These are phyloP conservation scores for Calonectria pseudoturangicola DNA, from an alignment of 2,329 filamentous ascomycete genomes.

Conservation along the genomic window DNA sequence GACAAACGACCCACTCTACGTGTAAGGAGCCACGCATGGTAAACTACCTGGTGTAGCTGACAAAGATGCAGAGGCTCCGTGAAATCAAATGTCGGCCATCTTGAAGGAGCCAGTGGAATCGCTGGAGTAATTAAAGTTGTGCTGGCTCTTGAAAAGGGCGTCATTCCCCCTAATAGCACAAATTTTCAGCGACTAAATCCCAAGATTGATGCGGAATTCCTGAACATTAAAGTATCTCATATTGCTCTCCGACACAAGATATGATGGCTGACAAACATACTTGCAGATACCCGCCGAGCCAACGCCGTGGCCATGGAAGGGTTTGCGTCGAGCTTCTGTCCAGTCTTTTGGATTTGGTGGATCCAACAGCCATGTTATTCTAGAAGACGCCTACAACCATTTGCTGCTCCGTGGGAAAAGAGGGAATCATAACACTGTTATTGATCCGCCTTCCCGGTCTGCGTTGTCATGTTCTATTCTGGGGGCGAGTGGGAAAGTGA, in stretches of 20 bases:
- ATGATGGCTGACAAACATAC: not conserved
- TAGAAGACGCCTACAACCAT: constrained; percentile 13
- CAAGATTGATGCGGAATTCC: constrained; percentile 19
- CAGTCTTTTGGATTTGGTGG: constrained; percentile 19
- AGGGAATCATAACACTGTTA: constrained; percentile 7
- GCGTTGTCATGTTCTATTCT: not conserved
- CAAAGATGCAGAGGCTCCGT: constrained; percentile 41
- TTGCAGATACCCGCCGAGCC: not conserved
- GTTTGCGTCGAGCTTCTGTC: constrained; percentile 1
- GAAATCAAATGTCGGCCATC: constrained; percentile 54
- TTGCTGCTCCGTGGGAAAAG: not conserved
- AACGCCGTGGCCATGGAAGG: constrained; percentile 9
- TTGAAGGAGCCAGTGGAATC: constrained; percentile 44
- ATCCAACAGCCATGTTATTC: not conserved
- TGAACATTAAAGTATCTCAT: constrained; percentile 2
- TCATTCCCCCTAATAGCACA: constrained; percentile 42
- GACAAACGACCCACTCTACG: not conserved
- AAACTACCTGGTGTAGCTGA: not conserved
- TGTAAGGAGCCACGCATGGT: not conserved
- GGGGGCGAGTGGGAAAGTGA: not conserved
- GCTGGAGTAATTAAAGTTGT: constrained; percentile 41
- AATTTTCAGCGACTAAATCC: constrained; percentile 38
- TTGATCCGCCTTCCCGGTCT: not conserved
- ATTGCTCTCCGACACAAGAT: not conserved
- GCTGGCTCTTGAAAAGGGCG: constrained; percentile 37